Base-by-base conservation (phyloP, 2,329 filamentous ascomycete species). In the Blastomyces parvus region DNA sequence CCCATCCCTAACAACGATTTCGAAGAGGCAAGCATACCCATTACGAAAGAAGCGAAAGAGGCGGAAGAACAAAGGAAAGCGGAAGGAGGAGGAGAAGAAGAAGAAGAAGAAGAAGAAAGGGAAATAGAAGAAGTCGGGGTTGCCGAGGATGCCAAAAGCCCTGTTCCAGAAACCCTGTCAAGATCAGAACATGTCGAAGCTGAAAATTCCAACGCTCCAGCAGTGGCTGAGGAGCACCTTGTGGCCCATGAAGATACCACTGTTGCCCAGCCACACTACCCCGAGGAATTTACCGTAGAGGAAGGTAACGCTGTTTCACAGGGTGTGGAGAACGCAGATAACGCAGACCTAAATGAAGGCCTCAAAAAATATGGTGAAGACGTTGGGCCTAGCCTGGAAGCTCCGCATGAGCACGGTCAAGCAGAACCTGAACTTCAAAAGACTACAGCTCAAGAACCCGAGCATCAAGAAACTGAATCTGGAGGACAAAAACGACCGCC, bases 1-100 rank as follows among this genome's bases (percentile, higher is more conserved):
- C 67, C 71, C 2, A 67, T 74, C 19, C 69, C 66, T 30, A 14
- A 48, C 40, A 59, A 14, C 42, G 57, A 25, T 17, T 33, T 59
- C 27, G 40, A 48, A 22, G 59, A 53, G 13, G 60, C 36, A 27
- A 25, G 44, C 27, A 59, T 42, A 38, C 38, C 46, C 13, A 25
- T 64, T 46, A 63, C 70, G 59, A 67, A 56, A 56, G 60, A n/a
- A 40, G 53, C 36, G 36, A 36, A 9, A 36, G 33, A 36, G 11
- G 33, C 36, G 36, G 11, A 9, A 36, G 33, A 36, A 36, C 8
- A 58, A 40, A 27, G 55, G 6, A 14, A 58, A 40, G 30, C 44
- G 22, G 27, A 60, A 25, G n/a, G 42, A 13, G n/a, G 42, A 13
- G 11, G 25, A 58, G 19, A 42, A 30, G 42, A 58, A 40, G 30